Evolutionary conservation across 345 rosid species (phyloP).

Genomic region (Isatis tinctoria): DNA sequence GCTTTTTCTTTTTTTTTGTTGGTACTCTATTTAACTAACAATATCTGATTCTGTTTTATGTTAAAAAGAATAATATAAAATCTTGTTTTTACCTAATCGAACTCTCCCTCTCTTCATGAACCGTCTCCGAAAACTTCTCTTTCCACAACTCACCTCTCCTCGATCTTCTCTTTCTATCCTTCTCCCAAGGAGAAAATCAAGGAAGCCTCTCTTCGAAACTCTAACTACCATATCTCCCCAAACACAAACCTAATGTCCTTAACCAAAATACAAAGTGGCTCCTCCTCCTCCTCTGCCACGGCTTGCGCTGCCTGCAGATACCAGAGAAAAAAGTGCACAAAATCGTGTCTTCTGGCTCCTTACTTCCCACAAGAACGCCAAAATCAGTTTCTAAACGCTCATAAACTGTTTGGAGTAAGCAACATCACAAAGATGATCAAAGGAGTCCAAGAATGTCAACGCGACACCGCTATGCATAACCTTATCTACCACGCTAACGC

Average conservation of each 20-base stretch:
- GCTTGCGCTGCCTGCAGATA: constrained; percentile 53
- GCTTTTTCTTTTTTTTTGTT: no score
- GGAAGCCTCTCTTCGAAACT: neutral
- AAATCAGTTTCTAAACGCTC: constrained; percentile 36
- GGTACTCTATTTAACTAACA: neutral
- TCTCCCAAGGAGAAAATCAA: constrained; percentile 15
- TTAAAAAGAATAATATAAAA: neutral
- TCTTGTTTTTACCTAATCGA: neutral
- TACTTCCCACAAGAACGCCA: constrained; percentile 35
- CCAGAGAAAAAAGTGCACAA: constrained; percentile 40
- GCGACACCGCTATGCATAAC: constrained; percentile 19
- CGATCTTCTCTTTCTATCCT: constrained; percentile 1
- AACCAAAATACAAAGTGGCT: neutral
- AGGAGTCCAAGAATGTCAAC: neutral
- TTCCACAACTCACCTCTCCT: constrained; percentile 9
- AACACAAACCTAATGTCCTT: constrained; percentile 15
- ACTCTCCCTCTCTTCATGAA: neutral
- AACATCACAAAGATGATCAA: constrained; percentile 32
- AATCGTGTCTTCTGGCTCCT: constrained; percentile 37
- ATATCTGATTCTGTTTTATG: no score
- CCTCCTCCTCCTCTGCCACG: constrained; percentile 4
- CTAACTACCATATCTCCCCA: neutral
- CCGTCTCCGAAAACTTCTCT: constrained; percentile 9
- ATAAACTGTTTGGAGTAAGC: constrained; percentile 42
- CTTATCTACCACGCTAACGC: constrained; percentile 41